Conservation (phyloP, 306 rosid species). For the Trichosanthes cucumerina region DNA sequence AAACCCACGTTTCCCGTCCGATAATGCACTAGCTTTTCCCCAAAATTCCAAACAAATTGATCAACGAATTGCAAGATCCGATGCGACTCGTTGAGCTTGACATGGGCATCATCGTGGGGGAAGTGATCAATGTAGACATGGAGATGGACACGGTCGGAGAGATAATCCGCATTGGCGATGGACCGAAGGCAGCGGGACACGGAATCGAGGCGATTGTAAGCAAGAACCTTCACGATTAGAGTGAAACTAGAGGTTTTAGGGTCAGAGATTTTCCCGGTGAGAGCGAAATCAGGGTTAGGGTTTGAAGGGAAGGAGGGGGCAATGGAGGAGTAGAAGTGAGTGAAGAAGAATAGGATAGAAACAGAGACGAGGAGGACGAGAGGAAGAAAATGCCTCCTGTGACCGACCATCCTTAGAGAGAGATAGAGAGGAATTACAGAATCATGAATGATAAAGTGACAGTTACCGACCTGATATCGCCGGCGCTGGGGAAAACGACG, state of each 20-base stretch:
- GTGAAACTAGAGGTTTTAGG: slow-evolving; percentile 32
- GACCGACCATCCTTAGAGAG: slow-evolving; percentile 42
- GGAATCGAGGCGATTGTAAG: slow-evolving; percentile 63
- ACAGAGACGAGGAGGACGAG: slow-evolving; percentile 34
- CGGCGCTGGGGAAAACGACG: not conserved
- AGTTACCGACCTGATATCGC: not conserved
- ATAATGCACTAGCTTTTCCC: slow-evolving; percentile 66
- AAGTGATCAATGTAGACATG: slow-evolving; percentile 71
- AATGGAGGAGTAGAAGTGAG: slow-evolving; percentile 21
- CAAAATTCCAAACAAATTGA: slow-evolving; percentile 61
- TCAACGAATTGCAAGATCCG: slow-evolving; percentile 56
- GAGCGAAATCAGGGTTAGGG: slow-evolving; percentile 28
- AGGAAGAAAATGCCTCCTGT: slow-evolving; percentile 51
- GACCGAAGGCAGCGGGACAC: slow-evolving; percentile 78
- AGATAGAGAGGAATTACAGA: not conserved
- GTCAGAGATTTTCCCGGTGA: slow-evolving; percentile 11
- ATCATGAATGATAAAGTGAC: not conserved
- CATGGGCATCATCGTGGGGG: slow-evolving; percentile 16
- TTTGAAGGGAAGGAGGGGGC: slow-evolving; percentile 12
- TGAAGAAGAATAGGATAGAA: slow-evolving; percentile 24
- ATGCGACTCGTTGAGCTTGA: slow-evolving; percentile 37
- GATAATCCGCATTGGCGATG: slow-evolving; percentile 74
- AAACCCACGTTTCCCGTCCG: slow-evolving; percentile 70
- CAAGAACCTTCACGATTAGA: slow-evolving; percentile 62
- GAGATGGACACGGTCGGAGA: slow-evolving; percentile 61